phyloP scores from a whole-genome alignment of 108 stramenopile genomes.

The Conticribra weissflogii region DNA sequence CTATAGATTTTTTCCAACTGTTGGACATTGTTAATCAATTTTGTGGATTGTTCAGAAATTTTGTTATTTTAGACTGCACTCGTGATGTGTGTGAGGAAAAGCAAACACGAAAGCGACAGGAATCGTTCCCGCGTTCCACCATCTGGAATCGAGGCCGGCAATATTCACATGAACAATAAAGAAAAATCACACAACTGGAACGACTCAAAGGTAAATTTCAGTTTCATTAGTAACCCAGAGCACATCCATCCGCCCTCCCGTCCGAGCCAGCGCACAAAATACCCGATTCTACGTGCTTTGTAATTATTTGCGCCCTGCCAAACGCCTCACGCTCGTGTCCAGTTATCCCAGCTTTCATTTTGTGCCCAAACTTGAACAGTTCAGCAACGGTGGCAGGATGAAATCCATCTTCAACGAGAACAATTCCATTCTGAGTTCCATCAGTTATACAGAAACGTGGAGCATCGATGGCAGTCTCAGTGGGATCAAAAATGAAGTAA shows the following conservation, averaged over 20 bases:
- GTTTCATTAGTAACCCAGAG: conserved; percentile 91
- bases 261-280: conserved; percentile 94
- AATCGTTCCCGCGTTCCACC: no score
- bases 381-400: conserved; percentile 55
- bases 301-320: conserved; percentile 94
- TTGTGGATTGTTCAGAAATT: no score
- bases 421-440: conserved; percentile 75
- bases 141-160: no score
- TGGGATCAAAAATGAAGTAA: not conserved
- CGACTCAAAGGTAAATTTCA: no score
- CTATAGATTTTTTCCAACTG: no score
- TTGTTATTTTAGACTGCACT: no score
- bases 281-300: conserved; percentile 57
- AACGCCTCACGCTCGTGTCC: conserved; percentile 82
- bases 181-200: no score
- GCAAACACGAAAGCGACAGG: no score
- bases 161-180: no score
- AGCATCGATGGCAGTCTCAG: conserved; percentile 84
- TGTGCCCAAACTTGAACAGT: conserved; percentile 74
- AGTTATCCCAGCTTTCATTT: conserved; percentile 46
- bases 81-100: no score
- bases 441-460: conserved; percentile 94
- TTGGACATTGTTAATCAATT: no score
- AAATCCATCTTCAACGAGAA: conserved; percentile 76
- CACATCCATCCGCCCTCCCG: conserved; percentile 95